phyloP scores from a whole-genome alignment of 225 moss, liverwort and hornwort genomes.

The Pleurozium schreberi region DNA sequence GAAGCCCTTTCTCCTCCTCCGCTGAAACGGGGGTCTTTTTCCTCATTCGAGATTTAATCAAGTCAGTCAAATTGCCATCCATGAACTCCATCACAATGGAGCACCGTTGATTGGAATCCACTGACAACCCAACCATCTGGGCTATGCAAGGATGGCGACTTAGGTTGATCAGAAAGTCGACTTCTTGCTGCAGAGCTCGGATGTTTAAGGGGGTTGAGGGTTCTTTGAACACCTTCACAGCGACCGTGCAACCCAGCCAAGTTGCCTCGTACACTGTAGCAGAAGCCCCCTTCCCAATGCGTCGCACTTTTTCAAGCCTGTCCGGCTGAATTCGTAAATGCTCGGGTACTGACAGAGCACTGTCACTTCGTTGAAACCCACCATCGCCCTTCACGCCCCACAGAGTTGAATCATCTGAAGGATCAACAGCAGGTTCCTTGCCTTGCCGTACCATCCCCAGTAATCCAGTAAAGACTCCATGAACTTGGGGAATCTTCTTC shows the following conservation, averaged over 20 bases:
- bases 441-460: not conserved
- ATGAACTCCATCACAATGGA: conserved; percentile 10
- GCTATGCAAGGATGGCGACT: conserved; percentile 5
- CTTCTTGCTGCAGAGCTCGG: not conserved
- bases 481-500: not conserved
- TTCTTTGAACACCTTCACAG: not conserved
- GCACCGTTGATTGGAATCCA: not conserved
- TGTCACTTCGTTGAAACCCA: not conserved
- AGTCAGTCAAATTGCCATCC: not conserved
- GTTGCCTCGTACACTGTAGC: not conserved
- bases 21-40: not conserved
- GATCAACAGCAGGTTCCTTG: not conserved
- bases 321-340: not conserved
- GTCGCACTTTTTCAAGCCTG: not conserved
- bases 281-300: not conserved
- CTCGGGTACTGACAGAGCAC: not conserved
- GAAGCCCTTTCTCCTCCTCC: not conserved
- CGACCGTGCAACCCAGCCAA: not conserved
- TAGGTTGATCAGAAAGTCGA: not conserved
- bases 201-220: not conserved
- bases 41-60: not conserved
- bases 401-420: not conserved
- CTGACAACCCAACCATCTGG: conserved; percentile 5
- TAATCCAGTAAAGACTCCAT: not conserved
- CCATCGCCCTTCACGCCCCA: not conserved